A percentile compares a stretch with the other conserved stretches of the same genome.
Evolutionary conservation across 305 asterid genomes (phyloP).

Genomic region (Fraxinus velutina): DNA sequence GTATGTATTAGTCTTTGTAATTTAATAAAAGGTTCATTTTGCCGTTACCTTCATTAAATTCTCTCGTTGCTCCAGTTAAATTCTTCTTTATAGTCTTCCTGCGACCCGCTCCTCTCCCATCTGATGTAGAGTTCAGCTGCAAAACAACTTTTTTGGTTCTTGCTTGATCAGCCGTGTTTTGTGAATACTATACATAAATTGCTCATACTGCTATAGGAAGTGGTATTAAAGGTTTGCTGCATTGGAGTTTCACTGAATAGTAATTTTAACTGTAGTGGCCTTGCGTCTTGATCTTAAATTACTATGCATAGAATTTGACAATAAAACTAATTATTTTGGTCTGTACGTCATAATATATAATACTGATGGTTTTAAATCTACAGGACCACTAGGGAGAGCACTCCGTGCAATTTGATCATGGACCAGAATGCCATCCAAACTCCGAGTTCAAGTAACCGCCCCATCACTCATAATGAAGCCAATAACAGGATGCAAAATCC

Average conservation of each 20-base stretch:
- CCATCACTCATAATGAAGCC: background rate
- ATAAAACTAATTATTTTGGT: background rate
- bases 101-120: background rate
- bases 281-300: no score
- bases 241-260: no score
- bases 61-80: background rate
- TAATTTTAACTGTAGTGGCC: no score
- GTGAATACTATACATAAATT: background rate
- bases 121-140: background rate
- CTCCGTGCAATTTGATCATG: constrained; percentile 33
- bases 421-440: constrained; percentile 24
- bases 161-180: background rate
- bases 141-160: background rate
- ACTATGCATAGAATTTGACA: background rate
- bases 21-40: background rate
- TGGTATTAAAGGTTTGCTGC: no score
- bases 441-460: constrained; percentile 33
- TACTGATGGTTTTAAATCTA: background rate
- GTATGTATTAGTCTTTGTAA: background rate
- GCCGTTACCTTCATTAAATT: background rate
- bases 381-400: constrained; percentile 41
- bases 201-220: background rate
- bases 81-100: background rate
- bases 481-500: constrained; percentile 15
- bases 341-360: background rate